These are phyloP conservation scores for Aphanomyces astaci DNA, from an alignment of 352 stramenopile genomes.

Conservation along the genomic window DNA sequence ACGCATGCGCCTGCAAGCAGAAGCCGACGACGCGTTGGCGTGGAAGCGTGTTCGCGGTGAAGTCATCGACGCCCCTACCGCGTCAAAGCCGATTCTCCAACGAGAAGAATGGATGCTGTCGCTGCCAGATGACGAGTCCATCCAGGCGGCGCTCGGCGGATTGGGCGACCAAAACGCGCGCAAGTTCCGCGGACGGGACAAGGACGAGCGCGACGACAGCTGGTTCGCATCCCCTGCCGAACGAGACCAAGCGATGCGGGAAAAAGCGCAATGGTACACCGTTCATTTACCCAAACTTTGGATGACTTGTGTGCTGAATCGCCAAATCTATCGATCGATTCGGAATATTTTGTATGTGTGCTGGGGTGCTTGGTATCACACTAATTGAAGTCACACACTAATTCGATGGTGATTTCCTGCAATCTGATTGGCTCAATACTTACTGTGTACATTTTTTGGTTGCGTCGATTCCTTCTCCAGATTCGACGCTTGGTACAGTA, in stretches of 20 bases:
- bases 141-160: slow-evolving; percentile 64
- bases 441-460: too few relatives aligned
- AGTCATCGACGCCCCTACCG: neutral
- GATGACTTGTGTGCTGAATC: too few relatives aligned
- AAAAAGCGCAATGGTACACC: slow-evolving; percentile 72
- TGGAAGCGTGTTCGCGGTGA: slow-evolving; percentile 42
- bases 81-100: slow-evolving; percentile 23
- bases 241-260: slow-evolving; percentile 62
- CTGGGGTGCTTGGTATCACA: too few relatives aligned
- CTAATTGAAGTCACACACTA: too few relatives aligned
- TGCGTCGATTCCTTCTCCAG: too few relatives aligned
- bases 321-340: too few relatives aligned
- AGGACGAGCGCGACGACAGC: slow-evolving; percentile 42
- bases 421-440: too few relatives aligned
- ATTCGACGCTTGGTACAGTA: too few relatives aligned
- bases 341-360: too few relatives aligned
- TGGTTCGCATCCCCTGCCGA: slow-evolving; percentile 81
- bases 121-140: slow-evolving; percentile 66
- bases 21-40: slow-evolving; percentile 53
- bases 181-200: slow-evolving; percentile 33
- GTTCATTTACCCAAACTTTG: neutral
- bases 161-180: slow-evolving; percentile 36
- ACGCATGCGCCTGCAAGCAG: slow-evolving; percentile 53
- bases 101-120: slow-evolving; percentile 82
- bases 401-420: too few relatives aligned